Base-by-base conservation (phyloP, 2,329 filamentous ascomycete species). In the Beauveria pseudobassiana region DNA sequence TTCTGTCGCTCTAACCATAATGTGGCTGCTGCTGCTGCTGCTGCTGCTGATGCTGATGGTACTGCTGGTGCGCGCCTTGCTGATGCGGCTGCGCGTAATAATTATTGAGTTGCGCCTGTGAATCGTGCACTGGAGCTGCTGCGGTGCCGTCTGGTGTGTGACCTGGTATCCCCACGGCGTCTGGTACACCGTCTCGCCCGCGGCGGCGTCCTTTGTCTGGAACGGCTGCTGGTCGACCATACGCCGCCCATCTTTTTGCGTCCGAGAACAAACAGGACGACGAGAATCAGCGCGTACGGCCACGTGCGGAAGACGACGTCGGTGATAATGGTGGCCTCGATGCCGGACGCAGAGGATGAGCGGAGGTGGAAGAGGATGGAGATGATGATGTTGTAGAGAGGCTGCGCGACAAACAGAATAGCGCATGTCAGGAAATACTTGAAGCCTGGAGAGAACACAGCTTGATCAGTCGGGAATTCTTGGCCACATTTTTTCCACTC, bases 181-280 rank as follows among this genome's bases (percentile, higher is more conserved):
- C 54, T 59, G 61, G 49, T 53, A 58, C 22, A 62, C 51, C n/a
- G 54, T 58, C 46, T 52, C 54, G 20, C 42, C 42, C 14, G 22
- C 54, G 14, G 18, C 42, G n/a, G 40, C 54, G 4, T 48, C 46
- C 28, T 58, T 58, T 9, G 61, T 62, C 61, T 34, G 48, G 24
- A 62, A 62, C 7, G 61, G n/a, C 48, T 62, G 61, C 54, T 58
- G 46, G 40, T 54, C 40, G 61, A 62, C 54, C 54, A 62, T 28
- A 62, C 61, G 28, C 61, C 61, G 24, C 61, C 61, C 22, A 62
- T 34, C 61, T 62, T 62, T 14, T 49, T 58, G 26, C 54, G 56
- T 14, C 61, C 54, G 30, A 62, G 61, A 10, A 52, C 49, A 9
- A 62, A 53, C 5, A 62, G 18, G 16, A 40, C 16, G 20, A 57